Base-by-base conservation (phyloP, 306 rosid species). In the Prinsepia uniflora region DNA sequence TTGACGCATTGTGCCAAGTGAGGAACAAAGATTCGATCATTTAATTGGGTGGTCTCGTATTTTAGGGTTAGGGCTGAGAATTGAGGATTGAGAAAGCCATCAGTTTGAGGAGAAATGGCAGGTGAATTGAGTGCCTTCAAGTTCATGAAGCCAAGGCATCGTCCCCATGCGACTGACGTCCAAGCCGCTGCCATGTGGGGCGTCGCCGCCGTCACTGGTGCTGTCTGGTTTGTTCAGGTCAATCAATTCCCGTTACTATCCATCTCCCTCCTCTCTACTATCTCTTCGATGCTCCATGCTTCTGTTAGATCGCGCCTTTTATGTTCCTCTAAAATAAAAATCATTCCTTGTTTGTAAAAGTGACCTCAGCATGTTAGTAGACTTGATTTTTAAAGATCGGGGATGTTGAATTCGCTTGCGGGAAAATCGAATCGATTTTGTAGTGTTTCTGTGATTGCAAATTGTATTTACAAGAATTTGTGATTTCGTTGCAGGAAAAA, bases 161-260 rank as follows among this genome's bases (percentile, higher is more conserved):
- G 91, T 71, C 53, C 80, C 46, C 96, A 88, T 72, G 6, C 89
- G 40, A 54, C 81, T 6, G 88, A 83, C 50, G 67, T 93, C 85
- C 79, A 90, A 81, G 83, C 97, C 80, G 96, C 93, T 36, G 97
- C 88, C 72, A 22, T 65, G 72, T 93, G 97, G 98, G 96, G 97
- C 22, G 82, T 90, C 46, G 86, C 97, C 9, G 96, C 97, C 79
- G 63, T 60, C 66, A 49, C 88, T 41, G 80, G 80, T 15, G 94
- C 87, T 72, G 79, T 90, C 36, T 90, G 85, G 81, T 53, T 90
- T 63, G 36, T 88, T 30, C 88, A 90, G 94, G 94, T 87, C 54
- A 34, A 13, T 36, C 47, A 10, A 39, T 30, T 30, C 36, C 36
- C 36, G 2, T 30, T 3, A 30, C 36, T 30, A 30, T 30, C 36